phyloP scores from a whole-genome alignment of 768 basidiomycete species.

The Rubroboletus pulcherrimus region DNA sequence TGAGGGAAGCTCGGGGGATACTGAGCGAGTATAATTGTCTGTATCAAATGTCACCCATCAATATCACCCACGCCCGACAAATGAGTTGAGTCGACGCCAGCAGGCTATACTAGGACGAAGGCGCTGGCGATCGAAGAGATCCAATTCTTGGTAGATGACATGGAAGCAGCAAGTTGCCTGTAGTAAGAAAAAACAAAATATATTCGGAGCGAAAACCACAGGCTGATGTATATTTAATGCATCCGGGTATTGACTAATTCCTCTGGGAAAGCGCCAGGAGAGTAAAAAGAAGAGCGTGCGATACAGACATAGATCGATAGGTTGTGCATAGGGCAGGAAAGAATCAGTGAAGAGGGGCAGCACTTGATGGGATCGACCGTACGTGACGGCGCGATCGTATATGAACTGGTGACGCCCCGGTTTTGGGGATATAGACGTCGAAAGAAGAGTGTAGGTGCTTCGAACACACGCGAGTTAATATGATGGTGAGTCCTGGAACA shows the following conservation, averaged over 20 bases:
- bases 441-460: constrained; percentile 2
- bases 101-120: too few species aligned
- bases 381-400: constrained; percentile 2
- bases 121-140: neutral
- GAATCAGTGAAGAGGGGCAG: neutral
- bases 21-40: neutral
- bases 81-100: too few species aligned
- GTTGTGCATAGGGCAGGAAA: constrained; percentile 3
- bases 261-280: neutral
- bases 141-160: neutral
- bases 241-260: constrained; percentile 2
- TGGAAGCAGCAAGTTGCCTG: neutral
- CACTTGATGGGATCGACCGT: constrained; percentile 4
- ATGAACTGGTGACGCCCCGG: constrained; percentile 9
- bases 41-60: too few species aligned
- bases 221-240: constrained; percentile 3
- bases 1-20: too few species aligned
- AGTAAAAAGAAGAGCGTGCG: constrained; percentile 4
- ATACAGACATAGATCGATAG: constrained; percentile 7
- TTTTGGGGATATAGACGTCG: constrained; percentile 6
- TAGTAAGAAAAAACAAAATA: neutral
- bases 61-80: neutral
- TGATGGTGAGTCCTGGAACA: neutral
- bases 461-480: constrained; percentile 4
- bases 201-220: constrained; percentile 5